Conservation (phyloP, 371 early-diverging fungal species). For the Mycotypha africana region DNA sequence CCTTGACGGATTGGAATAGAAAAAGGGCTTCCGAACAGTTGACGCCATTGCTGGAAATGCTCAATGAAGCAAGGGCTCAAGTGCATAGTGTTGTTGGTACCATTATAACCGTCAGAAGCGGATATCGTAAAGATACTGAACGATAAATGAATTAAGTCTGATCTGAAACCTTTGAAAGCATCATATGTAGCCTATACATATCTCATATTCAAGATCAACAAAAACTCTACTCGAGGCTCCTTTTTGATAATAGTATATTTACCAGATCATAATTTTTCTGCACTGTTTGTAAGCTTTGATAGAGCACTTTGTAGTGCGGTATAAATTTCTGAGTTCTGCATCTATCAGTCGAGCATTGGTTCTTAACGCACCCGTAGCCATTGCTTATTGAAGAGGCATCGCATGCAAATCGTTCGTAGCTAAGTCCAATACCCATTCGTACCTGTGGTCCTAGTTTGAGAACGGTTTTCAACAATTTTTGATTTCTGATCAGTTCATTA, state of each 20-base stretch:
- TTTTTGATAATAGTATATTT: constrained; percentile 4
- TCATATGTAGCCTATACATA: constrained; percentile 38
- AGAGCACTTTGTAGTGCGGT: constrained; percentile 39
- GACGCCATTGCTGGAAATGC: constrained; percentile 33
- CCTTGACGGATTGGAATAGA: constrained; percentile 43
- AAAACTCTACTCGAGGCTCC: too few species aligned
- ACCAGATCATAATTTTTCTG: constrained; percentile 26
- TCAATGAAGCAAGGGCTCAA: constrained; percentile 38
- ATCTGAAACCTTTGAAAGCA: constrained; percentile 64
- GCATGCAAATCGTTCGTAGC: constrained; percentile 21
- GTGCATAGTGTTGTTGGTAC: constrained; percentile 34
- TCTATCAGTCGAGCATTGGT: background rate
- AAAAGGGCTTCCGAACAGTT: constrained; percentile 41
- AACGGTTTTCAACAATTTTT: constrained; percentile 29
- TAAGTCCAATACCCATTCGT: constrained; percentile 42
- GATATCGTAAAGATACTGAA: constrained; percentile 41
- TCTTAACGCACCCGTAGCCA: background rate
- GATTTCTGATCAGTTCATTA: too few species aligned
- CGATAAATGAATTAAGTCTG: constrained; percentile 54
- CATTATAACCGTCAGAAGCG: background rate
- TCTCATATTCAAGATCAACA: background rate
- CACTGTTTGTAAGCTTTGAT: constrained; percentile 29
- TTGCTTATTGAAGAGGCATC: background rate
- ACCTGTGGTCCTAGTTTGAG: constrained; percentile 41
- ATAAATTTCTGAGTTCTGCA: constrained; percentile 18